Evolutionary conservation across 805 yeast genomes (phyloP), one percentile per base, ranked within the genome.

Genomic region (Ogataea minuta): DNA sequence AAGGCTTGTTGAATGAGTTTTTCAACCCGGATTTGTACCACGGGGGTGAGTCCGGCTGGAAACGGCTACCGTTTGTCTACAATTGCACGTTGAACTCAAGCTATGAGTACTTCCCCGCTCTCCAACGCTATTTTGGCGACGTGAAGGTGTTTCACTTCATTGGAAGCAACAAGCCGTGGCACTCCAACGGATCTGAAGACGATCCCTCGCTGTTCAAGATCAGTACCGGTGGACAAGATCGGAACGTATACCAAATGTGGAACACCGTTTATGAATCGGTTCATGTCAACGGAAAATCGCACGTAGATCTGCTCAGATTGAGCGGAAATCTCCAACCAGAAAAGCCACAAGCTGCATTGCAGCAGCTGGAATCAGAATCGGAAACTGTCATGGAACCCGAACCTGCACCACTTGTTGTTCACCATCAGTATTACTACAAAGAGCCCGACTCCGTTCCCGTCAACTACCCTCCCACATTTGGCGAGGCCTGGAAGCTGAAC

Each of bases 1-100:
- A 89, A 61, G 97, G 97, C 9, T 68, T 89, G 25, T 67, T 89
- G 46, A 89, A 89, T 60, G 85, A 84, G 54, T 82, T 74, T 53
- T 87, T 85, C 57, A 72, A 49, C 32, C 49, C 52, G 34, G 43
- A 38, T 41, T 50, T 54, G 9, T 38, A 43, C 36, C 28, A 28
- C 11, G 59, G 63, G 7, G 41, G 39, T 2, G 16, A 16, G 9
- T 39, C 41, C 8, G 43, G 49, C 38, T 90, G 97, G 96, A 60
- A 69, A 23, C 71, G 77, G 32, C 63, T 93, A 33, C 90, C 97
- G 2, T 91, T 90, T 52, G 51, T 77, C 31, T 91, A 79, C 68
- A 91, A 91, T 55, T 95, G 91, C 23, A 91, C 97, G 38, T 72
- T 57, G 9, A 52, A 49, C 31, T 50, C 59, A 2, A 57, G 55